A percentile compares a stretch with the other conserved stretches of the same genome.
These are phyloP conservation scores for Penicillium glabrum DNA, from an alignment of 2,329 filamentous ascomycete species.

Conservation along the genomic window DNA sequence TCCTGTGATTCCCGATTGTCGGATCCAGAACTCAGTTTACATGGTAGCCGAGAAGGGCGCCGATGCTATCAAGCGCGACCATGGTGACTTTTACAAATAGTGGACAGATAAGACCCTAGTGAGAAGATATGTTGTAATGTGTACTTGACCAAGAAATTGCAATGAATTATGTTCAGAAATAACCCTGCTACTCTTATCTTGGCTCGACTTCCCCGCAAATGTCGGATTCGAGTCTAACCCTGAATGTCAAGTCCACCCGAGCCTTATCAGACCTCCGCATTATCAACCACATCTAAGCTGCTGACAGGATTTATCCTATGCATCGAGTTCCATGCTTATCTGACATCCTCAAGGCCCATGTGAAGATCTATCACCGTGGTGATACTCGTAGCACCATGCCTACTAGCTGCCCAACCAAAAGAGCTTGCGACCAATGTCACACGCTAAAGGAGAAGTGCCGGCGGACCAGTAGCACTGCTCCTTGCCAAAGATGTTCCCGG, in stretches of 20 bases:
- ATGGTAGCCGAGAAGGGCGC: slow-evolving; percentile 55
- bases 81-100: background rate
- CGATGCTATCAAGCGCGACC: slow-evolving; percentile 10
- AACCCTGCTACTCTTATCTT: background rate
- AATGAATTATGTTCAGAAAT: too few species aligned
- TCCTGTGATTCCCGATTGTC: slow-evolving; percentile 56
- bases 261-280: background rate
- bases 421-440: slow-evolving; percentile 18
- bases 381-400: background rate
- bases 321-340: background rate
- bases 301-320: background rate
- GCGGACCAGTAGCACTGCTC: background rate
- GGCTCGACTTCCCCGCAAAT: background rate
- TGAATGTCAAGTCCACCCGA: background rate
- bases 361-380: background rate
- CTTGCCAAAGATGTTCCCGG: slow-evolving; percentile 15
- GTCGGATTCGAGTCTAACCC: background rate
- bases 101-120: too few species aligned
- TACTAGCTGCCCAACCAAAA: background rate
- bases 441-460: slow-evolving; percentile 17
- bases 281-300: background rate
- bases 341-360: background rate
- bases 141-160: too few species aligned
- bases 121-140: too few species aligned
- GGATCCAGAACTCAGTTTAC: slow-evolving; percentile 62